Evolutionary conservation across 2,329 filamentous ascomycete species (phyloP), one percentile per base, ranked within the genome.

Genomic region (Epichloe bromicola): DNA sequence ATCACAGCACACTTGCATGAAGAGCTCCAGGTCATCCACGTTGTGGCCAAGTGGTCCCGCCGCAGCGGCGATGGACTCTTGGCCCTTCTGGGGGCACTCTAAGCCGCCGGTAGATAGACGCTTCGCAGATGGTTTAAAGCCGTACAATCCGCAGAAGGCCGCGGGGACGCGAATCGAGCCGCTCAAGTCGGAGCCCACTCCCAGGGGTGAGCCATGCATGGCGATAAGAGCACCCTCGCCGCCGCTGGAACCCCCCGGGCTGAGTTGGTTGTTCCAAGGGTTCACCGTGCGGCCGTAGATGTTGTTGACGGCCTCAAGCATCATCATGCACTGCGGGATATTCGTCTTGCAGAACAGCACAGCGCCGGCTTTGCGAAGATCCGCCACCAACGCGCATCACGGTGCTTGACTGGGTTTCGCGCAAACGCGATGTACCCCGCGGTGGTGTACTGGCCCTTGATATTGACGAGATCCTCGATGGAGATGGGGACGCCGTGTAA

Each of bases 331-430:
- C 57, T 80, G 78, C 0, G 83, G 82, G 5, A 85, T 74, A 51
- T 84, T 86, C 0, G 84, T 86, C 62, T 86, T 85, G 53, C 78
- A 76, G 58, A 83, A 81, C n/a, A 61, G 54, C 15, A 83, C 3
- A n/a, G 54, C 54, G 3, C 54, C 54, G 5, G 53, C 50, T 8
- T 44, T 48, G 43, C 52, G 51, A n/a, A 56, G 37, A 15, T 48
- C 20, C 2, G 26, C 46, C 5, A 56, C 51, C 14, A 56, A 7
- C 17, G 40, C 0, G 50, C 41, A 14, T 56, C 54, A 19, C 39
- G 15, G 8, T 53, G 50, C 42, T 51, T 52, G 40, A 40, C 48
- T 3, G 46, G 42, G 8, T 40, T 39, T 12, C 41, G 33, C 3
- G n/a, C 73, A 60, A n/a, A 78, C 53, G 47, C 52, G 48, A 53